A percentile compares a stretch with the other conserved stretches of the same genome.
These are phyloP conservation scores for Irineochytrium annulatum DNA, from an alignment of 192 early-diverging fungal genomes.

Conservation along the genomic window DNA sequence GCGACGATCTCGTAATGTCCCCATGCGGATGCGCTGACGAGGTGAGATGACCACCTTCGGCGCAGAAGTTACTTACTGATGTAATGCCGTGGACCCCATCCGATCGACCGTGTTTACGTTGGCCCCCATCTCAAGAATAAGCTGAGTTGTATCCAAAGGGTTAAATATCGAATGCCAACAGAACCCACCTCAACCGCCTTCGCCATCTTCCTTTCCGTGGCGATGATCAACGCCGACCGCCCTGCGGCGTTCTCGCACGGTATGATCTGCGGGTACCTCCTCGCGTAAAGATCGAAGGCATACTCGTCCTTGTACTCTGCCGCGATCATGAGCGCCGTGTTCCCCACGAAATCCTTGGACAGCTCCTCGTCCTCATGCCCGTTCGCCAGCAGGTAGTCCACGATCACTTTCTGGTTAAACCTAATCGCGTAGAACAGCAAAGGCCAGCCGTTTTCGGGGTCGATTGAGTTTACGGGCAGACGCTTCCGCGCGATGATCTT, in stretches of 20 bases:
- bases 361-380: conserved; percentile 33
- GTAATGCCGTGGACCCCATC: conserved; percentile 44
- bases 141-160: conserved; percentile 4
- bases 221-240: conserved; percentile 42
- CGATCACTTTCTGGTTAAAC: conserved; percentile 42
- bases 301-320: conserved; percentile 39
- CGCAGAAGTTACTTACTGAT: conserved; percentile 30
- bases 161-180: neutral
- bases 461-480: conserved; percentile 36
- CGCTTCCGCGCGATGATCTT: conserved; percentile 25
- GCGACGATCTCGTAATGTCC: conserved; percentile 41
- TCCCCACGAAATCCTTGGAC: conserved; percentile 44
- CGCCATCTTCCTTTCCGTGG: conserved; percentile 31
- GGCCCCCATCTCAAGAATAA: conserved; percentile 39
- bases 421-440: conserved; percentile 50
- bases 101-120: conserved; percentile 38
- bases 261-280: conserved; percentile 33
- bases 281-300: conserved; percentile 31
- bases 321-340: conserved; percentile 44
- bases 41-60: neutral
- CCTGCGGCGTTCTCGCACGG: conserved; percentile 37
- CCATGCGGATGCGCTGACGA: conserved; percentile 34
- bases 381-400: conserved; percentile 34
- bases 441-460: conserved; percentile 49
- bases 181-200: conserved; percentile 24